Percentiles rank a stretch among this genome's conserved stretches.
phyloP scores from a whole-genome alignment of 1,284 basidiomycete species.

The Athelia sp. region DNA sequence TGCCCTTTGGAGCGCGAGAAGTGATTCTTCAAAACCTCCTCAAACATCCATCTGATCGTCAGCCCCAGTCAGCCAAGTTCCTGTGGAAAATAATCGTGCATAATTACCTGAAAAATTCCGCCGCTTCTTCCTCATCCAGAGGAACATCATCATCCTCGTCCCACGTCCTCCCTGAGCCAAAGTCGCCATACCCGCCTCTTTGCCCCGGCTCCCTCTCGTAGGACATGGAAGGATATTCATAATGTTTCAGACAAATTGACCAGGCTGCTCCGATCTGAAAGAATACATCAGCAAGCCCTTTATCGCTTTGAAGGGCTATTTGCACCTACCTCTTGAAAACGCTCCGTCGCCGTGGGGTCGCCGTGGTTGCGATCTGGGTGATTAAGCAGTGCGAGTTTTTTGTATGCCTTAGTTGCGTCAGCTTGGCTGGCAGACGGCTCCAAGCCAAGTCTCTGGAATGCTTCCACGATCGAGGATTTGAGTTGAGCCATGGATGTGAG shows the following conservation, averaged over 20 bases:
- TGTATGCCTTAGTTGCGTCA: slow-evolving; percentile 25
- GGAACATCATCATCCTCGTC: slow-evolving; percentile 18
- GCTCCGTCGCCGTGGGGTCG: slow-evolving; percentile 20
- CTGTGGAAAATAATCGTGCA: background rate
- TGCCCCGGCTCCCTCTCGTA: slow-evolving; percentile 9
- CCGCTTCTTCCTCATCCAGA: slow-evolving; percentile 22
- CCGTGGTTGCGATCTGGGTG: slow-evolving; percentile 28
- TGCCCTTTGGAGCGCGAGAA: slow-evolving; percentile 20
- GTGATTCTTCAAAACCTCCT: slow-evolving; percentile 22
- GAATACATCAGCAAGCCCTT: slow-evolving; percentile 1
- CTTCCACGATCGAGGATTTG: slow-evolving; percentile 21
- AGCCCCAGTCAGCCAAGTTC: slow-evolving; percentile 2
- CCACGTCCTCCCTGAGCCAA: slow-evolving; percentile 4
- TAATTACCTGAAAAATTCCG: slow-evolving; percentile 24
- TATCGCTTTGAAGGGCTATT: background rate
- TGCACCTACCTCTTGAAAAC: slow-evolving; percentile 24
- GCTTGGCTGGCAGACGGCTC: slow-evolving; percentile 18
- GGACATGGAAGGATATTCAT: slow-evolving; percentile 24
- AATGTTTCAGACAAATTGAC: slow-evolving; percentile 27
- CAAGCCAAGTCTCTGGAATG: slow-evolving; percentile 24
- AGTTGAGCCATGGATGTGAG: slow-evolving; percentile 5
- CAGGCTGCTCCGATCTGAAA: slow-evolving; percentile 29
- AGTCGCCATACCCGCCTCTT: background rate
- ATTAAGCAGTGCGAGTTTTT: slow-evolving; percentile 26
- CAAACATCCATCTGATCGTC: slow-evolving; percentile 26